Evolutionary conservation across 768 basidiomycete species (phyloP).

Genomic region (Mycena olivaceomarginata): DNA sequence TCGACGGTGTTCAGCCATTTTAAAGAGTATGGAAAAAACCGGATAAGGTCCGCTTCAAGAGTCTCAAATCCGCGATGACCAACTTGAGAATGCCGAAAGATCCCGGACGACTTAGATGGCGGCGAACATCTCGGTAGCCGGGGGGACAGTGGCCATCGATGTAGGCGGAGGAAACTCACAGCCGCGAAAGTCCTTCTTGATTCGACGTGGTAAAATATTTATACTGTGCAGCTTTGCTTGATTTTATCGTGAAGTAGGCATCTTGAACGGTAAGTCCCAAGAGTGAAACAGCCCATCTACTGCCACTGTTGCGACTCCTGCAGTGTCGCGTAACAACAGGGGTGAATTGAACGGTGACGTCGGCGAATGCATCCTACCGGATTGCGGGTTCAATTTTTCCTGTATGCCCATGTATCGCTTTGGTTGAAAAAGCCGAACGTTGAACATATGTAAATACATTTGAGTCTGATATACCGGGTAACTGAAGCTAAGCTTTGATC

Average conservation of each 20-base stretch:
- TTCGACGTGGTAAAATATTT: background rate
- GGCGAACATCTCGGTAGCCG: background rate
- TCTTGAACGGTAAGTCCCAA: too few relatives aligned
- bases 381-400: background rate
- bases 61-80: background rate
- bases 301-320: too few relatives aligned
- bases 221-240: too few relatives aligned
- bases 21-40: background rate
- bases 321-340: too few relatives aligned
- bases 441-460: background rate
- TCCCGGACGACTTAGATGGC: too few relatives aligned
- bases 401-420: background rate
- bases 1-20: background rate
- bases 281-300: too few relatives aligned
- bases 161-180: background rate
- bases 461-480: background rate
- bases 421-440: background rate
- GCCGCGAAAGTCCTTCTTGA: background rate
- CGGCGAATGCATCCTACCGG: too few relatives aligned
- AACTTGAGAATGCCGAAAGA: too few relatives aligned
- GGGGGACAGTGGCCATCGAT: background rate
- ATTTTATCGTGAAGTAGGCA: too few relatives aligned
- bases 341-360: too few relatives aligned
- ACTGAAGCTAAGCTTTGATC: conserved; percentile 40
- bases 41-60: background rate